phyloP scores from a whole-genome alignment of 495 filamentous ascomycete genomes.

The Penicillium robsamsonii region DNA sequence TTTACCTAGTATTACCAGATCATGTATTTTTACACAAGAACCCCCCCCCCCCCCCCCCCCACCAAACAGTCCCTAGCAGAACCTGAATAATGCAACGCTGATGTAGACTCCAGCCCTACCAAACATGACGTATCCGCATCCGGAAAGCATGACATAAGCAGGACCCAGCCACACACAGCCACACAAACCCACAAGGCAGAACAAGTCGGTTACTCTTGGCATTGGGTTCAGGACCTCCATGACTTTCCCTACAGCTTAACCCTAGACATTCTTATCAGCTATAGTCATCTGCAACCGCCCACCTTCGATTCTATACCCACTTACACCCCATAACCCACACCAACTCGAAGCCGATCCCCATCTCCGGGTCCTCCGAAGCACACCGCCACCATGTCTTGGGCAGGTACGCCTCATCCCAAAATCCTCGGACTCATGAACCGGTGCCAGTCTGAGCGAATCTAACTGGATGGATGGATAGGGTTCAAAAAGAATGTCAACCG shows the following conservation, averaged over 20 bases:
- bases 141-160: conserved; percentile 15
- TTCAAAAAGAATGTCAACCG: conserved; percentile 99
- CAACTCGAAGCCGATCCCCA: neutral
- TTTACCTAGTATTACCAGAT: neutral
- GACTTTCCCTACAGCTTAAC: neutral
- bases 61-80: too few species aligned
- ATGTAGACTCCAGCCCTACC: conserved; percentile 5
- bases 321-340: neutral
- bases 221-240: neutral
- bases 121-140: conserved; percentile 29
- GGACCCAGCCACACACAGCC: conserved; percentile 13
- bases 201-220: neutral
- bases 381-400: conserved; percentile 60
- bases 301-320: neutral
- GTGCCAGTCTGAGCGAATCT: conserved; percentile 8
- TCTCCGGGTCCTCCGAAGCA: conserved; percentile 1
- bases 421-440: neutral
- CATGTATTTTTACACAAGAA: neutral
- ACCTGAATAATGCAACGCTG: conserved; percentile 3
- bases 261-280: neutral
- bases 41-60: too few species aligned
- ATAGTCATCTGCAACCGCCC: neutral
- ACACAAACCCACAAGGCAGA: conserved; percentile 2
- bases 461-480: conserved; percentile 48
- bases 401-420: conserved; percentile 43